Evolutionary conservation across 768 basidiomycete species (phyloP), one percentile per base, ranked within the genome.

Genomic region (Tephrocybe sp.): DNA sequence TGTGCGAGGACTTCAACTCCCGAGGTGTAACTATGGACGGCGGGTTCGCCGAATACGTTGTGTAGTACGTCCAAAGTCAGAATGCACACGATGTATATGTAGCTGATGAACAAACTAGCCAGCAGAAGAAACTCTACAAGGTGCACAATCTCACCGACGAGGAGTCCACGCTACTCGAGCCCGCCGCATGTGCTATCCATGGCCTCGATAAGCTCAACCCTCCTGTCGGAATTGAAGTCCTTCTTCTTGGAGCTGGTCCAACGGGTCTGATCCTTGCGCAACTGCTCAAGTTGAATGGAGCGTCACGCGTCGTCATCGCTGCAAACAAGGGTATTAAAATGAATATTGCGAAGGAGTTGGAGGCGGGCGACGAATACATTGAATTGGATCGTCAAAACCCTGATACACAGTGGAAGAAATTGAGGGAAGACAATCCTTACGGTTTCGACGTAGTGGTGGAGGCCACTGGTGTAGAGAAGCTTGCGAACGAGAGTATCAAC

Each of bases 321-420:
- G 89, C 89, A 26, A 92, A 93, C 71, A 89, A 91, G 66, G 92
- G 92, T 36, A 79, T 92, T 63, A 95, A 96, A 77, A 92, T 87
- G 79, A 81, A 92, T 48, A 82, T 93, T 49, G 93, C 92, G 11
- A 83, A 83, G 65, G 66, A 87, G 58, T 75, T 95, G 32, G 78
- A 89, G 11, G 86, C 85, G 2, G 93, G 72, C 8, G 90, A 95
- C 63, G 89, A 87, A 62, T 96, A 93, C 65, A 75, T 93, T 60
- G 91, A 92, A 62, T 75, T 96, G 38, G 90, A 94, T 62, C 70
- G 92, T 49, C 68, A 82, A 61, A 73, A 85, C 58, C 87, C 92
- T 7, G 82, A 78, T 10, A 69, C 79, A 0, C 92, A 94, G 62
- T 95, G 91, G 91, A 76, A 78, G 52, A 74, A 88, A 65, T 70